phyloP scores from a whole-genome alignment of 2,329 filamentous ascomycete species.

The Fusarium luffae region DNA sequence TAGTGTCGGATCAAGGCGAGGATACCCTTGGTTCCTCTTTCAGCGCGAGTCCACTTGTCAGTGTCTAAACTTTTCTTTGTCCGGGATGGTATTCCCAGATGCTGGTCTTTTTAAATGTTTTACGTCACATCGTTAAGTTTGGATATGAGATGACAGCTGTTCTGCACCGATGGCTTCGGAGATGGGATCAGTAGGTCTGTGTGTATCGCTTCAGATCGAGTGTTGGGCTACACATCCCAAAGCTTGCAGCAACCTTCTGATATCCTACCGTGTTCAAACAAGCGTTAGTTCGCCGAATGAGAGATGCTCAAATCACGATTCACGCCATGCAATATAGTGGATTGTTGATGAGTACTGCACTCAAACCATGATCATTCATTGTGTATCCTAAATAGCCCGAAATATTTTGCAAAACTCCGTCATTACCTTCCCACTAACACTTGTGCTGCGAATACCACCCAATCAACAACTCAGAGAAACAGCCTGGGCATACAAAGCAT shows the following conservation, averaged over 20 bases:
- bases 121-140: not conserved
- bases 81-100: not conserved
- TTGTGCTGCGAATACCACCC: not conserved
- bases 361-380: not conserved
- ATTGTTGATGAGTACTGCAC: not conserved
- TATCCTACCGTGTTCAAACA: not conserved
- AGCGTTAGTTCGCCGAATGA: not conserved
- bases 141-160: not conserved
- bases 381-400: not conserved
- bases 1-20: conserved; percentile 7
- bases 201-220: not conserved
- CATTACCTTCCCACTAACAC: not conserved
- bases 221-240: not conserved
- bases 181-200: not conserved
- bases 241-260: not conserved
- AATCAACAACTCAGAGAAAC: conserved; percentile 51
- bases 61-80: not conserved
- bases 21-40: conserved; percentile 7
- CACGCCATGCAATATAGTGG: not conserved
- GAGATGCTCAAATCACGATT: not conserved
- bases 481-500: conserved; percentile 43
- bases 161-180: not conserved
- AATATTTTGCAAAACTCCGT: not conserved
- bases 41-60: conserved; percentile 1
- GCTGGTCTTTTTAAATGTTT: not conserved